A percentile compares a stretch with the other conserved stretches of the same genome.
These are phyloP conservation scores for Letharia lupina DNA, from an alignment of 495 filamentous ascomycete species.

Conservation along the genomic window DNA sequence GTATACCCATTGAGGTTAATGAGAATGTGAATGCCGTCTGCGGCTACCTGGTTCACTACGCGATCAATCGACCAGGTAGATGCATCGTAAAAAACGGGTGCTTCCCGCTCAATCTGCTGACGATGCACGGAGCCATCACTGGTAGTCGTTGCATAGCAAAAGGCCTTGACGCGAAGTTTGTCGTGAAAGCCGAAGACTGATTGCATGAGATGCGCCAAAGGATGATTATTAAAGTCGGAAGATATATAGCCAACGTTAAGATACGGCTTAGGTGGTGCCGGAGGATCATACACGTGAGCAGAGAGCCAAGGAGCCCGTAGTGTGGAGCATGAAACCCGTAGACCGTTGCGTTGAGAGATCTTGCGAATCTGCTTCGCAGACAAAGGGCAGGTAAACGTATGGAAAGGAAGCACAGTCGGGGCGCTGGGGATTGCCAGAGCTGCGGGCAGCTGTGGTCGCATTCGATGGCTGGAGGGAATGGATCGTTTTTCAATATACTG, in stretches of 20 bases:
- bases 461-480: constrained; percentile 53
- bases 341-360: constrained; percentile 91
- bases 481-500: constrained; percentile 56
- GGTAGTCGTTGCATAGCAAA: constrained; percentile 93
- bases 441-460: constrained; percentile 65
- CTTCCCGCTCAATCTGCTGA: constrained; percentile 88
- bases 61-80: constrained; percentile 79
- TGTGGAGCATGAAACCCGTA: constrained; percentile 86
- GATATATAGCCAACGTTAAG: constrained; percentile 94
- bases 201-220: constrained; percentile 95
- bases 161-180: constrained; percentile 62
- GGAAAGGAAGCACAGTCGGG: constrained; percentile 95
- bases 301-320: constrained; percentile 82
- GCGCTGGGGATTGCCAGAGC: constrained; percentile 75
- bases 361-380: constrained; percentile 88
- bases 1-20: constrained; percentile 98
- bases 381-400: constrained; percentile 93
- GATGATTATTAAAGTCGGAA: constrained; percentile 98
- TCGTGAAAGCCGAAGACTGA: constrained; percentile 95
- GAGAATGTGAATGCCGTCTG: constrained; percentile 92
- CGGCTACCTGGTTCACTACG: constrained; percentile 79
- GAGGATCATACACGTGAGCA: constrained; percentile 69
- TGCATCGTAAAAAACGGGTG: constrained; percentile 85
- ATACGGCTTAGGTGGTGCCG: constrained; percentile 68
- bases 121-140: constrained; percentile 90